These are phyloP conservation scores for Acacia pycnantha DNA, from an alignment of 331 rosid genomes.

Conservation along the genomic window DNA sequence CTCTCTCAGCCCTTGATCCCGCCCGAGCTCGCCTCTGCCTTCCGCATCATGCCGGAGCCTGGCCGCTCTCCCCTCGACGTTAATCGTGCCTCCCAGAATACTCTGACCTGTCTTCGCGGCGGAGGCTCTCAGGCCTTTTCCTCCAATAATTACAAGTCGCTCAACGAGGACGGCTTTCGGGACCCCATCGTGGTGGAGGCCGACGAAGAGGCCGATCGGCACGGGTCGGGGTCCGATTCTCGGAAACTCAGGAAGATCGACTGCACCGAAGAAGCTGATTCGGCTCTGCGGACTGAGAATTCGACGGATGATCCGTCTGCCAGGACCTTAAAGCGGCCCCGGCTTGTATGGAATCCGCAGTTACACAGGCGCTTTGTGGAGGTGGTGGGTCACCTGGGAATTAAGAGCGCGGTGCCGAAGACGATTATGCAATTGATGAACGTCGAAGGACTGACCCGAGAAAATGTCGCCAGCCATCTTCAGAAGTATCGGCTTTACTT, in stretches of 20 bases:
- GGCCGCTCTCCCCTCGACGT: conserved; percentile 60
- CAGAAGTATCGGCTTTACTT: conserved; percentile 92
- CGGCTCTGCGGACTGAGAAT: conserved; percentile 45
- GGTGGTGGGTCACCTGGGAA: conserved; percentile 86
- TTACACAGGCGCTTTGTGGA: conserved; percentile 92
- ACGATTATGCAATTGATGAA: conserved; percentile 96
- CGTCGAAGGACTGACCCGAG: conserved; percentile 92
- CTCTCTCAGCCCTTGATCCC: conserved; percentile 70
- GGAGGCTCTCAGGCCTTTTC: conserved; percentile 53
- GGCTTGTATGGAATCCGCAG: conserved; percentile 94
- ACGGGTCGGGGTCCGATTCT: conserved; percentile 62
- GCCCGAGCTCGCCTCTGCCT: conserved; percentile 81
- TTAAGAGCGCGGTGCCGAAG: conserved; percentile 89
- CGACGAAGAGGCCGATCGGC: conserved; percentile 51
- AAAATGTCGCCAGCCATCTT: conserved; percentile 94
- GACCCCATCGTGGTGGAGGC: conserved; percentile 43
- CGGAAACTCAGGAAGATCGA: conserved; percentile 50
- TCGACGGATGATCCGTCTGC: conserved; percentile 46
- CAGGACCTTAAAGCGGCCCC: conserved; percentile 62
- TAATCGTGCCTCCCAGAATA: conserved; percentile 71
- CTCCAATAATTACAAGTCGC: conserved; percentile 38
- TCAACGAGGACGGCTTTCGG: conserved; percentile 23
- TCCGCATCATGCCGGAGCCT: conserved; percentile 78
- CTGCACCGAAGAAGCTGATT: conserved; percentile 60
- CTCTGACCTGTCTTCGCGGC: conserved; percentile 60